phyloP scores from a whole-genome alignment of 208 protist genomes.

The Trypanosoma lewisi region DNA sequence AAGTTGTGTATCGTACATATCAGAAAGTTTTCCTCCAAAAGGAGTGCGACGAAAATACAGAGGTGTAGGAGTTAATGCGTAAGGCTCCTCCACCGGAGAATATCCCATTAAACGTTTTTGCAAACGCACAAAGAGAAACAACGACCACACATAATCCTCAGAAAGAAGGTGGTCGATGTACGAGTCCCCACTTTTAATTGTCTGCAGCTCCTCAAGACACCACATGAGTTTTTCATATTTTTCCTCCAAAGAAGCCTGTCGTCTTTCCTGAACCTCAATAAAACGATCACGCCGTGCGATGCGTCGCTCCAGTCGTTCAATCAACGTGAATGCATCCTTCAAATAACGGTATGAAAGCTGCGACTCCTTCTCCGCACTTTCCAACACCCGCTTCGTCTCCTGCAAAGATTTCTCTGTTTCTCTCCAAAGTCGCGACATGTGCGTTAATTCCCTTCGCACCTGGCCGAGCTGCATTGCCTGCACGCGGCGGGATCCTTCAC shows the following conservation, averaged over 20 bases:
- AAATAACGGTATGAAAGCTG: constrained; percentile 72
- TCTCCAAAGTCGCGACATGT: constrained; percentile 76
- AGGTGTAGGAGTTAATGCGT: not conserved
- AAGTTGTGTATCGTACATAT: constrained; percentile 39
- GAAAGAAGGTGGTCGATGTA: constrained; percentile 76
- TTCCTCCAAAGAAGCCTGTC: constrained; percentile 72
- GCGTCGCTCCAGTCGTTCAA: constrained; percentile 82
- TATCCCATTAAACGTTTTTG: constrained; percentile 59
- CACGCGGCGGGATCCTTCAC: constrained; percentile 20
- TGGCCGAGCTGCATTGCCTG: constrained; percentile 43
- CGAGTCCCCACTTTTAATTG: constrained; percentile 59
- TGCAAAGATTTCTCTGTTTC: constrained; percentile 83
- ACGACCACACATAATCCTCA: constrained; percentile 56
- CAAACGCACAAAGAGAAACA: constrained; percentile 62
- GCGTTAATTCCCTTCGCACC: constrained; percentile 49
- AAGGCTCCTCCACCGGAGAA: constrained; percentile 16
- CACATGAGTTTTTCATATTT: constrained; percentile 90
- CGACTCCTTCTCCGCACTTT: constrained; percentile 79
- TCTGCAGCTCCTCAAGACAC: constrained; percentile 76
- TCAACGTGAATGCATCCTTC: constrained; percentile 74
- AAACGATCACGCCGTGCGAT: constrained; percentile 71
- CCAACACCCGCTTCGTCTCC: constrained; percentile 67
- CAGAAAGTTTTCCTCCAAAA: constrained; percentile 41
- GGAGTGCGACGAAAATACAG: constrained; percentile 43
- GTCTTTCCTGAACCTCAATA: constrained; percentile 38